Evolutionary conservation across 176 grass and related monocot genomes (phyloP).

Genomic region (Puccinellia tenuiflora): DNA sequence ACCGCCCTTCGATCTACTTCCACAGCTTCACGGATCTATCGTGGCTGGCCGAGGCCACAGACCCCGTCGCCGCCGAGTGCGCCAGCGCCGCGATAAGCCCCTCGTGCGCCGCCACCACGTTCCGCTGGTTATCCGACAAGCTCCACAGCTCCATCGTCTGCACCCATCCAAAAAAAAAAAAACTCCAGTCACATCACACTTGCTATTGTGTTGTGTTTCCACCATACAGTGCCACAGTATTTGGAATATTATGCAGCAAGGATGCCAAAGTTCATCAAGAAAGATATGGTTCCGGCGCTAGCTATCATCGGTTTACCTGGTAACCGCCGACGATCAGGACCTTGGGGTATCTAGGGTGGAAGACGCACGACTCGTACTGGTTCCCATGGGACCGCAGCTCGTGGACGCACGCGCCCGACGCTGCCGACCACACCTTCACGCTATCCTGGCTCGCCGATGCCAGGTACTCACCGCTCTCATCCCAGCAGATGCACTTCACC

Average conservation of each 20-base stretch:
- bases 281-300: too few species aligned
- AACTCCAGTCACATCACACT: too few species aligned
- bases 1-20: slow-evolving; percentile 43
- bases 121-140: slow-evolving; percentile 43
- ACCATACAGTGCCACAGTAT: too few species aligned
- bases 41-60: slow-evolving; percentile 83
- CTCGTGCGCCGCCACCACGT: slow-evolving; percentile 54
- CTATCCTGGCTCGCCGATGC: slow-evolving; percentile 85
- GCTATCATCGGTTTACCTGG: slow-evolving; percentile 74
- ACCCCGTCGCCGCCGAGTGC: slow-evolving; percentile 37
- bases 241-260: too few species aligned
- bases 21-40: slow-evolving; percentile 90
- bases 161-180: not conserved
- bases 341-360: slow-evolving; percentile 74
- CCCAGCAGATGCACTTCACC: slow-evolving; percentile 79
- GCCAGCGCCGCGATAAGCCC: slow-evolving; percentile 70
- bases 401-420: slow-evolving; percentile 44
- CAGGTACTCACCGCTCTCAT: slow-evolving; percentile 71
- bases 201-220: too few species aligned
- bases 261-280: too few species aligned
- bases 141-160: slow-evolving; percentile 93
- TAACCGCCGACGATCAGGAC: slow-evolving; percentile 85
- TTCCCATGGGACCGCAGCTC: slow-evolving; percentile 82
- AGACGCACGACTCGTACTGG: slow-evolving; percentile 82
- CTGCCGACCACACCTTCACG: slow-evolving; percentile 79